Base-by-base conservation (phyloP, 768 basidiomycete species). In the Auriscalpium microsporum region DNA sequence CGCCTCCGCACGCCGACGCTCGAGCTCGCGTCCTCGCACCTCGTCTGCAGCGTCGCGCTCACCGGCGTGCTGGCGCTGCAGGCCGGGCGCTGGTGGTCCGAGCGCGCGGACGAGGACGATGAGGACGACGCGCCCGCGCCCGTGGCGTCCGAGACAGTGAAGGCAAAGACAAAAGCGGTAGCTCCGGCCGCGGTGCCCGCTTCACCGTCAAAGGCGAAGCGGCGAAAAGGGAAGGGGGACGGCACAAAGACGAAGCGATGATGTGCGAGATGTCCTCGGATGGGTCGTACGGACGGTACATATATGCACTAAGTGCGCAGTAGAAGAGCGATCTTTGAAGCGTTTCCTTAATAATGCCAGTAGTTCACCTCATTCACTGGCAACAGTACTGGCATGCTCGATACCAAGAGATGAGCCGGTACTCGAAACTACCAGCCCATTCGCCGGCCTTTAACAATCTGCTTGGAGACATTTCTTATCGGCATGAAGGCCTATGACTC, bases 11-110 rank as follows among this genome's bases (percentile, higher is more conserved):
- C 69, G 44, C 77, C 82, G 13, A 87, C 84, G 1, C 78, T 92
- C 48, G 87, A 87, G 55, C 82, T 93, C 51, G 90, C 90, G 0
- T 88, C 90, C 33, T 84, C 80, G 63, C 82, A 93, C 66, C 85
- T 93, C 64, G 80, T 92, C 56, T 91, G 87, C 73, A 87, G 87
- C 65, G 90, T 93, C 48, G 87, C 88, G 0, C 78, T 93, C 53
- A 93, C 90, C 0, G 90, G 90, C n/a, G 86, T 93, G 28, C 73
- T 93, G 36, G 80, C 83, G 9, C 77, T 93, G 23, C 90, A 93
- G 71, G 88, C 89, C 0, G 87, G 86, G 46, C 80, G 90, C 45
- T 86, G 83, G 73, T 93, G 89, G 89, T 87, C 86, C 4, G 90
- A 93, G 66, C 80, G 79, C 34, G 75, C 83, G 14, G 87, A 90